Base-by-base conservation (phyloP, 768 basidiomycete genomes). In the Boletus bicolor region DNA sequence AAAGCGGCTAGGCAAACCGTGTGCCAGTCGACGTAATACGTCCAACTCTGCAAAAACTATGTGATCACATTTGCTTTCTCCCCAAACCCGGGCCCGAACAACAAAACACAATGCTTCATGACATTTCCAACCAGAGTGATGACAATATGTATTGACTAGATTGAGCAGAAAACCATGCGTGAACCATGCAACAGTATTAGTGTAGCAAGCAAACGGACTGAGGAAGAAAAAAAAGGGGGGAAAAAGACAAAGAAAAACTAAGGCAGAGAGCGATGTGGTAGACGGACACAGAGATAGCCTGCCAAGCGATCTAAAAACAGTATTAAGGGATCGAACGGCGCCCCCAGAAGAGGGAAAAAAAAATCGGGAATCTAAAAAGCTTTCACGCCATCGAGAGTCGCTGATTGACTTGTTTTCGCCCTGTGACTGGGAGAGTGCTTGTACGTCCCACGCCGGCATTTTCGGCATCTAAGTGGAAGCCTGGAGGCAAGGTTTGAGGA, bases 401-500 rank as follows among this genome's bases (percentile, higher is more conserved):
- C 44, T 53, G 61, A 46, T 61, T 57, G 15, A 52, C 49, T 38
- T 68, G 60, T 47, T 68, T 69, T 50, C 71, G 64, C 44, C 62
- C 59, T 4, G 67, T 65, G 56, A 67, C 59, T 14, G 69, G 58
- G 5, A 71, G 60, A 26, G 71, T 69, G 42, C 65, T 60, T 15
- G 64, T 46, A 21, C 57, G 69, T 38, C 58, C 67, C 44, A 50
- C 50, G 15, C 30, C 36, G 11, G 45, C 37, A 42, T 54, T 51
- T 8, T 60, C 61, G 15, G 46, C 53, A 19, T 63, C 67, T 2
- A 61, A 50, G 26, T 54, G 54, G 41, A 55, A 66, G 32, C 68
- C 70, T 34, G 72, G 63, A 2, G 81, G 79, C 6, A 76, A 68
- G 17, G 74, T 75, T 45, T 78, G 74, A 2, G 88, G 87, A 6